Evolutionary conservation across 2,329 filamentous ascomycete genomes (phyloP), one percentile per base, ranked within the genome.

Genomic region (Zasmidium angulare): DNA sequence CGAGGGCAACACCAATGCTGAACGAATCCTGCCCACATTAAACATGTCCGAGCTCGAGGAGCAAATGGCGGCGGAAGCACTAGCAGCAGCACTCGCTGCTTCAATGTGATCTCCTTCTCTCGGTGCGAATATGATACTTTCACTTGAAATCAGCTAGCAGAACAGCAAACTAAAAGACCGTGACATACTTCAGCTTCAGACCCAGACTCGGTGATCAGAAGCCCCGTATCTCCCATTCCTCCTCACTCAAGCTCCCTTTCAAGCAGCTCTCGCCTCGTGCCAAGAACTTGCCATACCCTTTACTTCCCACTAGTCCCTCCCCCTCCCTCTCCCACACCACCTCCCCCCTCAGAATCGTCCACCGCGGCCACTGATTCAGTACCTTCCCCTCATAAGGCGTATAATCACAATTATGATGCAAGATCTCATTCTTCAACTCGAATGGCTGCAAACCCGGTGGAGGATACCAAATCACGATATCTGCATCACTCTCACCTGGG

Each of bases 341-440:
- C 58, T 79, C 72, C 0, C 84, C 84, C 57, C 84, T 72, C 46
- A 86, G 63, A 9, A 86, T 75, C 0, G 83, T 86, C 64, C 81
- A 86, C 14, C 84, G 74, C 11, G 84, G 84, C 84, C 84, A 86
- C 57, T 86, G 81, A 48, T 75, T 76, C 48, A 86, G 63, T 14
- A 61, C 73, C 54, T 74, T 77, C 0, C 83, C 82, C 66, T 86
- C 83, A 63, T 82, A 86, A 0, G 84, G 83, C 11, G 83, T 85
- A 66, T 86, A 85, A 67, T 87, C 83, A 2, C 84, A 79, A 61
- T 82, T 77, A 67, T 86, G 84, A 71, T 86, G 83, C 55, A 86
- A 69, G 75, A 82, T 80, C 7, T 75, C 74, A 65, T 86, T 85
- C 46, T 72, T 81, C 57, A 84, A 60, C 21, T 66, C 71, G 62